Evolutionary conservation across 345 rosid species (phyloP), one percentile per base, ranked within the genome.

Genomic region (Sonneratia alba): DNA sequence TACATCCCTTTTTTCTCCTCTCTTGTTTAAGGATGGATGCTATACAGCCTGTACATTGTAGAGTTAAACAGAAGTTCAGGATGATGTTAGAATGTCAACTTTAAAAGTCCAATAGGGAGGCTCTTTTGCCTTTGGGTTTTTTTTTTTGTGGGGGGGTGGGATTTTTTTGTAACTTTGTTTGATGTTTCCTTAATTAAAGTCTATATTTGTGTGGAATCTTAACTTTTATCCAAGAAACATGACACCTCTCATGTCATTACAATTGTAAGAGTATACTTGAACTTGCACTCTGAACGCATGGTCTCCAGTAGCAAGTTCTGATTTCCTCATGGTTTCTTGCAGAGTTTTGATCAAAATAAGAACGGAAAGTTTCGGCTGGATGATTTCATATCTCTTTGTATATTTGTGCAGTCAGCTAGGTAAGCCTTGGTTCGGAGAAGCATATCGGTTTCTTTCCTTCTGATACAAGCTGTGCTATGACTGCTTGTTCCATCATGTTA

Each of bases 361-460:
- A 79, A 81, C 19, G 91, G 91, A 37, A 81, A 77, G 76, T 79
- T 85, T 79, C 89, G 83, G 59, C 80, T 87, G 80, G 89, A 85
- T 79, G 88, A 83, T 78, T 84, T 89, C 84, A 89, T 89, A 42
- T 83, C 91, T 48, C 87, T 89, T 64, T 87, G 88, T 79, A 82
- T 89, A 77, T 89, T 89, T 76, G 66, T 85, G 69, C 91, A 89
- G 73, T 89, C 94, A 67, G 81, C 91, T 68, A 77, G 87, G 94
- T 87, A 68, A 5, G 83, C 75, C 48, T 19, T n/a, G 49, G 19
- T 7, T 45, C 70, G 4, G 2, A 9, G 36, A 68, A 45, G 16
- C 55, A n/a, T 6, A 13, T 37, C n/a, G 34, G 40, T 68, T 45
- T 43, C n/a, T 13, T 34, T 27, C 19, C 37, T 62, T 34, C 27